Base-by-base conservation (phyloP, 257 asterid species). In the Fraxinus pennsylvanica region DNA sequence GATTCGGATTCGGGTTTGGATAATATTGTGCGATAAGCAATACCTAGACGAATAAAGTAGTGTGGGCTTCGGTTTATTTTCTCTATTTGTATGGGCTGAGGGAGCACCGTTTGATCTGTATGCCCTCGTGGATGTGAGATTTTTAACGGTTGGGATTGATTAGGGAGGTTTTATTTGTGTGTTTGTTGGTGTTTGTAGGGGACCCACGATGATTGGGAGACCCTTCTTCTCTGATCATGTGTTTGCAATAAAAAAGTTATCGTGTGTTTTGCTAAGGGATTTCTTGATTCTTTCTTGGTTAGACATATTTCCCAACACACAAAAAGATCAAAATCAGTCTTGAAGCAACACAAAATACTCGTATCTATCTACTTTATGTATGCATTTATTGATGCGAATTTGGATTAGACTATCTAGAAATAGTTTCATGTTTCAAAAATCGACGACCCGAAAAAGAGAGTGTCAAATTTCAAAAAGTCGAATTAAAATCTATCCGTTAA, bases 161-260 rank as follows among this genome's bases (percentile, higher is more conserved):
- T 41, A 41, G 73, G 82, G 9, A 54, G 76, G 59, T 73, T 50
- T 80, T 36, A 54, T 76, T 50, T 78, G 73, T 71, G 36, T 32
- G 17, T 61, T 15, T 80, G 17, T 69, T 10, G 75, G 59, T 67
- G 61, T 59, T 68, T 21, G 77, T 65, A 68, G 80, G 78, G 38
- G 84, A 83, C 82, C 87, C 85, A 71, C 81, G 81, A 81, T 78
- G 86, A 41, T 52, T 71, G 85, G 83, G 68, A 50, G 27, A n/a
- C 78, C 78, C 38, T 82, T 73, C 59, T 50, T 68, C 63, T 79
- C 63, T 82, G 52, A 50, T 81, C 21, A 33, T 29, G 52, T 71
- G 59, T 52, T 73, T 72, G 78, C 45, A 70, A 87, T 84, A 75
- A 85, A 85, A 43, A 77, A 5, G 54, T 10, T 59, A 29, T 80